These are phyloP conservation scores for Pseudonitzschia multistriata DNA, from an alignment of 108 stramenopile species.

Conservation along the genomic window DNA sequence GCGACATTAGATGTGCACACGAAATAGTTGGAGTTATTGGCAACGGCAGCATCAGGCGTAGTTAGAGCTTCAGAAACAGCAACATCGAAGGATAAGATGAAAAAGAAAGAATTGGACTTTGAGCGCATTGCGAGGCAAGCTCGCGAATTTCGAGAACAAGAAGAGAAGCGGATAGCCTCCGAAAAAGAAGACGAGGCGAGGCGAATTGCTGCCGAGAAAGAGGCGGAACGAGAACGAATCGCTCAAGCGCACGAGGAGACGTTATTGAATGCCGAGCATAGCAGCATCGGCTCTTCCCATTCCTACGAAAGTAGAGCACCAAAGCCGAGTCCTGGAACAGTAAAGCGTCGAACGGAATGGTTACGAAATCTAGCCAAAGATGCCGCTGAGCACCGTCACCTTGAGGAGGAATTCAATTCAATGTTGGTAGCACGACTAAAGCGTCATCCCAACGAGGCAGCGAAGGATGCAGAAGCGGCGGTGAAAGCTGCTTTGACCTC, in stretches of 20 bases:
- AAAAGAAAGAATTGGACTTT: conserved; percentile 15
- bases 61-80: too few relatives aligned
- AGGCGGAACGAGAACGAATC: conserved; percentile 17
- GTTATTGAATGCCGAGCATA: conserved; percentile 3
- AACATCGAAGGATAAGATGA: neutral
- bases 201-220: conserved; percentile 6
- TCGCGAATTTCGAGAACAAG: conserved; percentile 26
- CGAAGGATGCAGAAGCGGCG: conserved; percentile 1
- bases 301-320: neutral
- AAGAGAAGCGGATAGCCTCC: conserved; percentile 22
- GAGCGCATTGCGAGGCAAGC: conserved; percentile 25
- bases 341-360: conserved; percentile 9
- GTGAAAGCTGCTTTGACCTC: neutral
- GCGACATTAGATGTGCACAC: too few relatives aligned
- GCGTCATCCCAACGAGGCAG: conserved; percentile 7
- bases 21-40: too few relatives aligned
- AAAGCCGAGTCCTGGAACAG: conserved; percentile 1
- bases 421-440: neutral
- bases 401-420: conserved; percentile 10
- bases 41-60: too few relatives aligned
- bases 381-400: neutral
- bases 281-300: neutral
- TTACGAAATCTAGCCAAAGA: conserved; percentile 12
- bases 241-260: conserved; percentile 10
- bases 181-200: conserved; percentile 23